A percentile compares a stretch with the other conserved stretches of the same genome.
These are phyloP conservation scores for Nemania bipapillata DNA, from an alignment of 2,329 filamentous ascomycete genomes.

Conservation along the genomic window DNA sequence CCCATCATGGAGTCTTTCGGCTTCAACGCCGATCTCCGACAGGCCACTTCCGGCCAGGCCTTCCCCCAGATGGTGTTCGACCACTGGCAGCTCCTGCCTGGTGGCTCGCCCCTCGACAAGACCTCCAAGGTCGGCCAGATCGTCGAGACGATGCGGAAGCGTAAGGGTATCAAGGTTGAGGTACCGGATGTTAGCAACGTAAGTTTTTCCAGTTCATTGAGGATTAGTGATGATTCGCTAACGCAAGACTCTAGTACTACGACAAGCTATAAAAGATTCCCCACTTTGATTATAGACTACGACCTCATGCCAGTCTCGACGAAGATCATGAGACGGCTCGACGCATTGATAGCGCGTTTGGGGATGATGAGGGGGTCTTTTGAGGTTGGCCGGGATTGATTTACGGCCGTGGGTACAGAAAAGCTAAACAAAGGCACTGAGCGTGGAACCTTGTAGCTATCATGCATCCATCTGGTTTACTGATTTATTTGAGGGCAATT, in stretches of 20 bases:
- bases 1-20: conserved; percentile 98
- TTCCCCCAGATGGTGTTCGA: conserved; percentile 99
- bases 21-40: conserved; percentile 97
- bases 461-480: conserved; percentile 47
- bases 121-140: conserved; percentile 84
- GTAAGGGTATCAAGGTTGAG: conserved; percentile 98
- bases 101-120: conserved; percentile 88
- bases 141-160: conserved; percentile 92
- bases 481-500: conserved; percentile 50
- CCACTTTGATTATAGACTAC: conserved; percentile 59
- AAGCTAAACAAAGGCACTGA: conserved; percentile 49
- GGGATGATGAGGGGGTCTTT: conserved; percentile 45
- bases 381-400: conserved; percentile 47
- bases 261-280: conserved; percentile 88
- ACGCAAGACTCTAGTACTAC: conserved; percentile 79
- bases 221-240: conserved; percentile 46
- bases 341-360: conserved; percentile 44
- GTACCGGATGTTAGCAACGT: conserved; percentile 95
- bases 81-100: conserved; percentile 96
- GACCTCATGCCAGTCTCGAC: conserved; percentile 58
- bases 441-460: conserved; percentile 47
- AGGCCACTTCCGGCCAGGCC: conserved; percentile 92
- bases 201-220: conserved; percentile 61
- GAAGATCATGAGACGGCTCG: conserved; percentile 56
- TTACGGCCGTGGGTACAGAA: conserved; percentile 50